Conservation (phyloP, 805 yeast genomes). For the Starmerella sirachaensis region DNA sequence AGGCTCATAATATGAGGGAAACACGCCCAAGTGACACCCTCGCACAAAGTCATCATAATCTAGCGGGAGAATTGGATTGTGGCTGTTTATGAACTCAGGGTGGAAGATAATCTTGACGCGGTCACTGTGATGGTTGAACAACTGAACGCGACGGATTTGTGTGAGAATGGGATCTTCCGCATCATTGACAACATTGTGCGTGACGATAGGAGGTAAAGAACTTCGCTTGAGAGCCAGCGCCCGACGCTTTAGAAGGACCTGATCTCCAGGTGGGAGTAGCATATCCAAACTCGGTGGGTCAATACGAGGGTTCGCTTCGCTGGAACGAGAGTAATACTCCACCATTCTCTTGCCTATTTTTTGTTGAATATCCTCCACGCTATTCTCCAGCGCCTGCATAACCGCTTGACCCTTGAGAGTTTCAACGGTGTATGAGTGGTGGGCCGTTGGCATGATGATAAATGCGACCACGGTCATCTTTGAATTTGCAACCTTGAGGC, state of each 20-base stretch:
- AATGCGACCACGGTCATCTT: conserved; percentile 92
- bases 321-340: conserved; percentile 72
- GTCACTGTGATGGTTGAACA: conserved; percentile 81
- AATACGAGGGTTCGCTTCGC: conserved; percentile 32
- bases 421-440: conserved; percentile 89
- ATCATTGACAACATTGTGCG: conserved; percentile 94
- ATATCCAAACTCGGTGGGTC: conserved; percentile 75
- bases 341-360: conserved; percentile 77
- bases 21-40: conserved; percentile 95
- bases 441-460: conserved; percentile 94
- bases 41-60: conserved; percentile 97
- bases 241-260: conserved; percentile 80
- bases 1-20: conserved; percentile 97
- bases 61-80: conserved; percentile 82
- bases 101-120: conserved; percentile 93
- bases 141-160: conserved; percentile 81
- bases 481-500: conserved; percentile 67
- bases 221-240: conserved; percentile 86
- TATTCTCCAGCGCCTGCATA: conserved; percentile 74
- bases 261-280: conserved; percentile 72
- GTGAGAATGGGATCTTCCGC: conserved; percentile 79
- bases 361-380: conserved; percentile 78
- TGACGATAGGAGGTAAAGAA: conserved; percentile 85
- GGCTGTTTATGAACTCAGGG: conserved; percentile 90
- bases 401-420: conserved; percentile 95